These are phyloP conservation scores for Ophiosphaerella korrae DNA, from an alignment of 2,329 filamentous ascomycete genomes.

Conservation along the genomic window DNA sequence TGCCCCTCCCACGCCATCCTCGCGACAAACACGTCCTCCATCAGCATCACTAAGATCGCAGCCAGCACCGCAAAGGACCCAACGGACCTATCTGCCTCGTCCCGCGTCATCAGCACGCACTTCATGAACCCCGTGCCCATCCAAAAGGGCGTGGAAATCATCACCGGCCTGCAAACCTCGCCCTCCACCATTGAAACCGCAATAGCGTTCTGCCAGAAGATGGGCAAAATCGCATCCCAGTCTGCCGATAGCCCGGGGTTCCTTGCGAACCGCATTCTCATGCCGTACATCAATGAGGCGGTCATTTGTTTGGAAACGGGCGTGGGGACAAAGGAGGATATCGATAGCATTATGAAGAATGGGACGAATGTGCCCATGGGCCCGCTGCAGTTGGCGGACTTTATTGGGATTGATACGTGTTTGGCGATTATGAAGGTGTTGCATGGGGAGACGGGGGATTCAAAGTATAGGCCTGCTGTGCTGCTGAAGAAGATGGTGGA, in stretches of 20 bases:
- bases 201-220: slow-evolving; percentile 81
- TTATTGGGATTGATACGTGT: slow-evolving; percentile 96
- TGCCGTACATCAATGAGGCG: slow-evolving; percentile 99
- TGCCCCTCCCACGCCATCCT: slow-evolving; percentile 85
- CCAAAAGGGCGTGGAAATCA: slow-evolving; percentile 97
- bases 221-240: slow-evolving; percentile 90
- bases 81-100: slow-evolving; percentile 78
- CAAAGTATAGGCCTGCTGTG: slow-evolving; percentile 90
- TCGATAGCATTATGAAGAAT: slow-evolving; percentile 99
- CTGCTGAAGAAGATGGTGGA: slow-evolving; percentile 94
- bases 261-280: slow-evolving; percentile 92
- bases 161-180: slow-evolving; percentile 90
- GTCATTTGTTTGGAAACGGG: slow-evolving; percentile 94
- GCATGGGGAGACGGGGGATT: slow-evolving; percentile 88
- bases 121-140: slow-evolving; percentile 99
- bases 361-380: slow-evolving; percentile 99
- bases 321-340: slow-evolving; percentile 85
- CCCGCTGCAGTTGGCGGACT: slow-evolving; percentile 89
- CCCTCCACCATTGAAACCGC: slow-evolving; percentile 80
- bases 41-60: slow-evolving; percentile 94
- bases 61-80: slow-evolving; percentile 81
- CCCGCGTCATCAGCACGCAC: slow-evolving; percentile 91
- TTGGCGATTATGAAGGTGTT: slow-evolving; percentile 96
- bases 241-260: slow-evolving; percentile 93
- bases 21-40: slow-evolving; percentile 98